phyloP scores from a whole-genome alignment of 176 grass and related monocot genomes.

The Stipa capillata region DNA sequence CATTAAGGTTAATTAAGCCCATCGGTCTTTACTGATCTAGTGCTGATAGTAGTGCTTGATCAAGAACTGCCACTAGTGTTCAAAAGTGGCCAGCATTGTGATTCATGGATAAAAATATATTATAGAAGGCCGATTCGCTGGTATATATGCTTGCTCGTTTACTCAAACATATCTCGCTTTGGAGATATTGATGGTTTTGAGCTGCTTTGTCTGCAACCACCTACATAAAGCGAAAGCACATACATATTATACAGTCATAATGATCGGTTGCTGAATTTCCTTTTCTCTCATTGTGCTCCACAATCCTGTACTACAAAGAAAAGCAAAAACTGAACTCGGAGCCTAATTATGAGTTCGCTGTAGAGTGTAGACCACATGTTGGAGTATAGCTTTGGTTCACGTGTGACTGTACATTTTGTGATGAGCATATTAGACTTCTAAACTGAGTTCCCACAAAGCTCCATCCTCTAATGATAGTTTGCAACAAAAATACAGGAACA shows the following conservation, averaged over 20 bases:
- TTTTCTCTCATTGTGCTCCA: not conserved
- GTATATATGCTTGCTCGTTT: not conserved
- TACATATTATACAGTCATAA: not conserved
- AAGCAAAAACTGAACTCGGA: not conserved
- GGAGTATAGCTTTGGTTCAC: not conserved
- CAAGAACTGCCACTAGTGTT: not conserved
- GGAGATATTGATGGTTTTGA: slow-evolving; percentile 28
- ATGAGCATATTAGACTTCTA: not conserved
- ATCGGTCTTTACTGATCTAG: not conserved
- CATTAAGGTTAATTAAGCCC: too few relatives aligned
- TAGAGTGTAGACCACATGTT: not conserved
- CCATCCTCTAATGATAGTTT: not conserved
- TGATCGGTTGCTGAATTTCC: not conserved
- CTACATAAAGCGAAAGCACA: slow-evolving; percentile 10
- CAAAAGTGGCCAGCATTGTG: not conserved
- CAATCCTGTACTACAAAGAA: not conserved
- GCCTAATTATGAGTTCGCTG: not conserved
- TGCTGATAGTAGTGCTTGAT: not conserved
- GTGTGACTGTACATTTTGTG: not conserved
- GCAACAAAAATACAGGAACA: not conserved
- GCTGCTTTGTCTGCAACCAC: slow-evolving; percentile 17
- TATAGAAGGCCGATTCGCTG: not conserved
- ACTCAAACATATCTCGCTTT: slow-evolving; percentile 2
- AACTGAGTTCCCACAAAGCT: too few relatives aligned
- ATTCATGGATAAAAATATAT: not conserved